phyloP scores from a whole-genome alignment of 208 protist species.

The Tritrichomonas musculus region DNA sequence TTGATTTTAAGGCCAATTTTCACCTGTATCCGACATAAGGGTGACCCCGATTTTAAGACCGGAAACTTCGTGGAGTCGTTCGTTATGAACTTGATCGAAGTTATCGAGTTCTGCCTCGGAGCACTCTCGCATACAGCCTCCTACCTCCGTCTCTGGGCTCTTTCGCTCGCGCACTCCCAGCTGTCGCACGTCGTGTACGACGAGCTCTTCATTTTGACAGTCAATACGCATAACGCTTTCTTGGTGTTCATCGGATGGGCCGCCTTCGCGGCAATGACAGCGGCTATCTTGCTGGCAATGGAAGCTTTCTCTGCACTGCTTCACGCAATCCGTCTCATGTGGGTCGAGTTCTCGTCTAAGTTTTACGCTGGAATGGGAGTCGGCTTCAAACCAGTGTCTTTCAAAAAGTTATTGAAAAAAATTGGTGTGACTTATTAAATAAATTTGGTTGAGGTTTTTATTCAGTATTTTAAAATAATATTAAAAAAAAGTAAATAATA shows the following conservation, averaged over 20 bases:
- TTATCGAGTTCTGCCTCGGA: constrained; percentile 97
- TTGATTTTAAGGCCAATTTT: constrained; percentile 34
- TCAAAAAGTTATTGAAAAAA: neutral
- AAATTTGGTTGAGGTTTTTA: too few species aligned
- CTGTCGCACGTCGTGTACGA: neutral
- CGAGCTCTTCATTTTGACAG: neutral
- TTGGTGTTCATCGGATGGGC: constrained; percentile 75
- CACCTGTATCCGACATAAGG: neutral
- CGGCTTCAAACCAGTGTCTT: constrained; percentile 23
- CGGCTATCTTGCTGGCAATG: constrained; percentile 94
- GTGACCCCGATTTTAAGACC: neutral
- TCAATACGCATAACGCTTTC: constrained; percentile 39
- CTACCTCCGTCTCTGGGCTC: constrained; percentile 98
- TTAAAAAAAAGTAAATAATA: too few species aligned
- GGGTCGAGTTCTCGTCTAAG: constrained; percentile 62
- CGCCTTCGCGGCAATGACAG: constrained; percentile 78
- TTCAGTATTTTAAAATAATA: too few species aligned
- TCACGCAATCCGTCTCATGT: constrained; percentile 86
- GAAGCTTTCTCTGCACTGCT: constrained; percentile 96
- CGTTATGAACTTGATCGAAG: constrained; percentile 94
- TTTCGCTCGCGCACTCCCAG: constrained; percentile 94
- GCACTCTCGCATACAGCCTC: constrained; percentile 98
- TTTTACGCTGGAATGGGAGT: constrained; percentile 30
- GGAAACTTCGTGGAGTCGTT: constrained; percentile 77
- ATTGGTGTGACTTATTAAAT: neutral